Conservation (phyloP, 768 basidiomycete species). For the Lactarius evosmus region DNA sequence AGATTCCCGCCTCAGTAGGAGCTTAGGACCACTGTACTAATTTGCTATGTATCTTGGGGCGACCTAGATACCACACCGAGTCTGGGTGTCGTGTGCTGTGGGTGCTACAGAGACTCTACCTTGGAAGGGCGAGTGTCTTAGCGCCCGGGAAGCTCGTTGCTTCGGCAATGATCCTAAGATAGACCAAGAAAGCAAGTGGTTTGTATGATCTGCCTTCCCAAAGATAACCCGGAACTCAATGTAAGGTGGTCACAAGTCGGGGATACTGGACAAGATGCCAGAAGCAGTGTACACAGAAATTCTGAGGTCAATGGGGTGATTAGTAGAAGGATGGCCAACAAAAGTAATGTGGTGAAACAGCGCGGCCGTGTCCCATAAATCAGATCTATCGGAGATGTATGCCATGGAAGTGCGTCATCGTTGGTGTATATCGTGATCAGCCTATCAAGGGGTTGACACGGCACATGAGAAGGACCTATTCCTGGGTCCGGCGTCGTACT, state of each 20-base stretch:
- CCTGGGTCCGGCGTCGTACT: too few species aligned
- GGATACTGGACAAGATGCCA: background rate
- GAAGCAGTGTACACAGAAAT: background rate
- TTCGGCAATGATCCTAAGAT: background rate
- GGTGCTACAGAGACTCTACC: too few species aligned
- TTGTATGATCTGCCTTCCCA: background rate
- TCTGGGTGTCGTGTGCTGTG: background rate
- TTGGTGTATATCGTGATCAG: background rate
- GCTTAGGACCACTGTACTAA: background rate
- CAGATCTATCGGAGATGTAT: background rate
- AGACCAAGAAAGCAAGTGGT: background rate
- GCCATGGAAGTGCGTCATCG: background rate
- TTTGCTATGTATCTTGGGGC: background rate
- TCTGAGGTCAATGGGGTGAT: background rate
- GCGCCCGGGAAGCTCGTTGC: too few species aligned
- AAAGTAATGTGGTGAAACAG: background rate
- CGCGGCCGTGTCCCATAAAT: too few species aligned
- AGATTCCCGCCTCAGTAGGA: background rate
- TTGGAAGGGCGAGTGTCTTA: too few species aligned
- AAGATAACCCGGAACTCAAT: background rate
- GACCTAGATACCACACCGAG: background rate
- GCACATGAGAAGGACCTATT: too few species aligned
- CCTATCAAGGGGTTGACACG: too few species aligned
- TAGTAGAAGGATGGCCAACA: background rate
- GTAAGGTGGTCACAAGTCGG: background rate